Evolutionary conservation across 2,329 filamentous ascomycete genomes (phyloP).

Genomic region (Fusarium sp.): DNA sequence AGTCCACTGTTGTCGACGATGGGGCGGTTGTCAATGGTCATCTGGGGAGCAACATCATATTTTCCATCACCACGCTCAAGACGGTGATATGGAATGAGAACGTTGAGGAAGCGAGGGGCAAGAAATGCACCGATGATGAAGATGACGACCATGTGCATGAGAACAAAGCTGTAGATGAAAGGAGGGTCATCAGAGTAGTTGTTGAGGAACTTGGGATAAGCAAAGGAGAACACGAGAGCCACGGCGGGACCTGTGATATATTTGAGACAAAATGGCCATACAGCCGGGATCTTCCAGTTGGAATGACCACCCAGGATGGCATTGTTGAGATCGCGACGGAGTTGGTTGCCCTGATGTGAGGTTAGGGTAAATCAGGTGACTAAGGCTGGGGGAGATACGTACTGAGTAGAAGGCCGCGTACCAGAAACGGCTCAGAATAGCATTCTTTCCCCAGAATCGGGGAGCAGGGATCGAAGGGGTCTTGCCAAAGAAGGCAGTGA

Average conservation of each 20-base stretch:
- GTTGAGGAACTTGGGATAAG: constrained; percentile 47
- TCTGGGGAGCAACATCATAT: constrained; percentile 28
- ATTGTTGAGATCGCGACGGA: constrained; percentile 59
- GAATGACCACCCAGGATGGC: constrained; percentile 54
- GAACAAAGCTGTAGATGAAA: constrained; percentile 31
- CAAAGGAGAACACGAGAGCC: constrained; percentile 56
- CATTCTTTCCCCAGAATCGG: constrained; percentile 52
- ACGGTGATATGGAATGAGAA: constrained; percentile 20
- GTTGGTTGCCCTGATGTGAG: constrained; percentile 58
- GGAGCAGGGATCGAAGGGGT: constrained; percentile 50
- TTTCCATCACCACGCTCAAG: constrained; percentile 26
- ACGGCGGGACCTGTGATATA: constrained; percentile 55
- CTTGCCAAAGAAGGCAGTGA: constrained; percentile 49
- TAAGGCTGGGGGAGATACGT: constrained; percentile 30
- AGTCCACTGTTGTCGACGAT: constrained; percentile 16
- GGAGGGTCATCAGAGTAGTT: constrained; percentile 16
- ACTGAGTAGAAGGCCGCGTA: constrained; percentile 62
- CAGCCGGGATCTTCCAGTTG: constrained; percentile 57
- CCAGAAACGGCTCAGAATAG: constrained; percentile 54
- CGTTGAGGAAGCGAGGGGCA: constrained; percentile 20
- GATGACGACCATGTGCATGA: constrained; percentile 30
- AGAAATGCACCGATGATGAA: constrained; percentile 31
- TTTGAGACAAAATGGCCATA: constrained; percentile 55
- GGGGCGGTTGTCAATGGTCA: constrained; percentile 20
- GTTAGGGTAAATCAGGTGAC: neutral